Percentiles rank a stretch among this genome's conserved stretches.
Conservation (phyloP, 2,329 filamentous ascomycete genomes). For the Aaosphaeria pasadenensis region DNA sequence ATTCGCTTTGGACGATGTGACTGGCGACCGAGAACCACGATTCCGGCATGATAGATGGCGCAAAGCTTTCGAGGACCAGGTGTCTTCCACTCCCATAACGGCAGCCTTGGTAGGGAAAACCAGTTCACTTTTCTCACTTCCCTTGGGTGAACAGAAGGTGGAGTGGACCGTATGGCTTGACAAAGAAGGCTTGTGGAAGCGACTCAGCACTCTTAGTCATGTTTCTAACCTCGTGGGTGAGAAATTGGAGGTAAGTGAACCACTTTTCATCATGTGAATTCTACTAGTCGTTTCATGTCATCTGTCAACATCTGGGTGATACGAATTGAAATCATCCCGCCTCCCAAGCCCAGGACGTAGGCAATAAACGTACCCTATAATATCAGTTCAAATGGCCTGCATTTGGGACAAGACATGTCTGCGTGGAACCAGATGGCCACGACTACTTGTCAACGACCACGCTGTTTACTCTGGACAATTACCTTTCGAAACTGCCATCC, state of each 20-base stretch:
- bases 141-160: constrained; percentile 56
- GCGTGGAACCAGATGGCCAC: too few relatives aligned
- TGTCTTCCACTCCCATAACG: constrained; percentile 50
- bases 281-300: background rate
- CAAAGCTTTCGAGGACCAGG: constrained; percentile 60
- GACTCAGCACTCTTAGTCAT: constrained; percentile 66
- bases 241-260: constrained; percentile 38
- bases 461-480: too few relatives aligned
- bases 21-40: constrained; percentile 59
- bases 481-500: too few relatives aligned
- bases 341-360: too few relatives aligned
- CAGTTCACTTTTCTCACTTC: constrained; percentile 59
- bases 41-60: constrained; percentile 67
- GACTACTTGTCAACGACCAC: too few relatives aligned
- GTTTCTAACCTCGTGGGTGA: constrained; percentile 58
- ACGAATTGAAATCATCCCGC: background rate
- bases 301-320: background rate
- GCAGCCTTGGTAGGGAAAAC: constrained; percentile 29
- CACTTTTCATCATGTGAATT: background rate
- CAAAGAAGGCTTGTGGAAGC: constrained; percentile 60
- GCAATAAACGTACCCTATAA: too few relatives aligned
- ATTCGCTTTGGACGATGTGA: constrained; percentile 21
- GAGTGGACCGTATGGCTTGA: constrained; percentile 58
- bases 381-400: too few relatives aligned
- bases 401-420: too few relatives aligned